Base-by-base conservation (phyloP, 352 stramenopile genomes). In the Aphanomyces stellatus region DNA sequence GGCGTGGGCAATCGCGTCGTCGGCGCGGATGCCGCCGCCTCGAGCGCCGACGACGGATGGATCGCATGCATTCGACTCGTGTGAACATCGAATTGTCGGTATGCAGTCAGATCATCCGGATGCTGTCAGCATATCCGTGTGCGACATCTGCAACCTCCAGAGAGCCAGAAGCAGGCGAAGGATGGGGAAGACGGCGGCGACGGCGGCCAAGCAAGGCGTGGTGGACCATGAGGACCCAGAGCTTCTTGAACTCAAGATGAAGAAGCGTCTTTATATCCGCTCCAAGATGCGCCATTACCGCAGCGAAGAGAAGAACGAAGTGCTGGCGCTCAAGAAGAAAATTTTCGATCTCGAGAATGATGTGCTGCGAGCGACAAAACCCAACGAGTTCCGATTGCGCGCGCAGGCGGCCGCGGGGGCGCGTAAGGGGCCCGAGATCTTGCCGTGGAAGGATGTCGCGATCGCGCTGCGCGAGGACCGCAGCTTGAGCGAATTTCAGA, bases 361-460 rank as follows among this genome's bases (percentile, higher is more conserved):
- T 46, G 37, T 46, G 37, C 13, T 46, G 13, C 37, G 37, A 11
- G 11, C n/a, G 11, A 46, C 37, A 46, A 11, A 19, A 11, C 37
- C 37, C 13, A 46, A 46, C n/a, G 11, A 46, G n/a, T 46, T 46
- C 37, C 37, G 37, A 46, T 46, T 46, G 37, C 37, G 37, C 13
- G 2, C n/a, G 11, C 13, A 46, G 11, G 11, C 37, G 13, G 37
- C n/a, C n/a, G 37, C 37, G 13, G n/a, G n/a, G n/a, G 37, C 37
- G 11, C 13, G n/a, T 46, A 46, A n/a, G n/a, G 37, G n/a, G 37
- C 37, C 37, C n/a, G 37, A 46, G n/a, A 19, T 57, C n/a, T 46
- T 67, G 49, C 19, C 40, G 15, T 67, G 60, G 60, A 41, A 53
- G 6, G 49, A 67, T 15, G 60, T 67, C 25, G 42, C 42, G 41